These are phyloP conservation scores for Pleomassaria siparia DNA, from an alignment of 2,329 filamentous ascomycete genomes.

Conservation along the genomic window DNA sequence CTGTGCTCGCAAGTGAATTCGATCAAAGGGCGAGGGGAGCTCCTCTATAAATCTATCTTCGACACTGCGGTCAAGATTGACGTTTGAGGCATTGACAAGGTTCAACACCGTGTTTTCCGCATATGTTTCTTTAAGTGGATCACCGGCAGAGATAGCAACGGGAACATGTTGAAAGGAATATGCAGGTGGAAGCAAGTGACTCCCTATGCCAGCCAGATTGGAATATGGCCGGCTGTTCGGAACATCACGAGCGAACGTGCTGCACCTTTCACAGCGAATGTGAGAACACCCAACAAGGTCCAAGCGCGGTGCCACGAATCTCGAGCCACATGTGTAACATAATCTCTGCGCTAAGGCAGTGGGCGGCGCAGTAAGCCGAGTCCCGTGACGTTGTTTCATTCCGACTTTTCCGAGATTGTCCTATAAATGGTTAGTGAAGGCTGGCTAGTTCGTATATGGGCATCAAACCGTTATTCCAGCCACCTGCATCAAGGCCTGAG, in stretches of 20 bases:
- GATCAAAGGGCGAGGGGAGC: constrained; percentile 13
- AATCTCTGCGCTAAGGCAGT: constrained; percentile 5
- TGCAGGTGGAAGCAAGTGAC: constrained; percentile 13
- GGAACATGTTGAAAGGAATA: constrained; percentile 9
- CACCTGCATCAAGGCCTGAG: constrained; percentile 5
- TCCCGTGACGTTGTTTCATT: constrained; percentile 8
- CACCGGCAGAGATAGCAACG: constrained; percentile 4
- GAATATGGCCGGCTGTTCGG: constrained; percentile 8
- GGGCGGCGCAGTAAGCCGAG: background rate
- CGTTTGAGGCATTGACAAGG: constrained; percentile 9
- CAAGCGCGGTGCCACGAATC: constrained; percentile 8
- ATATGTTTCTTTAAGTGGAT: constrained; percentile 8
- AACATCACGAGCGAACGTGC: background rate
- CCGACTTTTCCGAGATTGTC: constrained; percentile 11
- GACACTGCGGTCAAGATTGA: constrained; percentile 7
- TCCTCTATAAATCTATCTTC: constrained; percentile 14
- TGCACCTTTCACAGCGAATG: constrained; percentile 11
- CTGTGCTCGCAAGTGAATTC: constrained; percentile 7
- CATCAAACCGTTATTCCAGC: constrained; percentile 6
- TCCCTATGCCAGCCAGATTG: constrained; percentile 11
- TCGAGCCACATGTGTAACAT: constrained; percentile 11
- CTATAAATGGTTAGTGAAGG: constrained; percentile 4
- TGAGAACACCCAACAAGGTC: constrained; percentile 8
- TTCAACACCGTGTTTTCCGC: constrained; percentile 12
- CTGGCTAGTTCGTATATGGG: constrained; percentile 8